Conservation (phyloP, 495 filamentous ascomycete genomes). For the Penicillium dipodomyicola region DNA sequence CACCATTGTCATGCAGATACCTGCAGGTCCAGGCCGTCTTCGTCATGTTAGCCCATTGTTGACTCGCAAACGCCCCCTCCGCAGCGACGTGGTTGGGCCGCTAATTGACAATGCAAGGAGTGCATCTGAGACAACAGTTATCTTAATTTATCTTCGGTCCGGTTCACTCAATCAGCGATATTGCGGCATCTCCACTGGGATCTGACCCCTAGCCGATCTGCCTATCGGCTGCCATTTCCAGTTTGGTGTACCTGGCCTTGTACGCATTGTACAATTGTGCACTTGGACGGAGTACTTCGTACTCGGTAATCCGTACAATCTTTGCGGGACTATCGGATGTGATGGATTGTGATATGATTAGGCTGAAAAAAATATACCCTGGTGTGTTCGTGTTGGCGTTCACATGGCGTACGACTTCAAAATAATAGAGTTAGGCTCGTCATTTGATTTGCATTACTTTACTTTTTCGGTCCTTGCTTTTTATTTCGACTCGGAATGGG, state of each 20-base stretch:
- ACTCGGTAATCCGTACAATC: background rate
- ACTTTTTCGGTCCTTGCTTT: background rate
- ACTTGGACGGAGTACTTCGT: background rate
- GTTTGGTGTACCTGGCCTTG: background rate
- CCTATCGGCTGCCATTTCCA: conserved; percentile 10
- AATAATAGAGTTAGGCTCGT: background rate
- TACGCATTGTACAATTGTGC: background rate
- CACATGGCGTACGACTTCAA: background rate
- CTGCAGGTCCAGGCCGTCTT: conserved; percentile 5
- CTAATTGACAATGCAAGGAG: conserved; percentile 14
- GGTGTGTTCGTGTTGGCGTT: conserved; percentile 1
- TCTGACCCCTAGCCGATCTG: background rate
- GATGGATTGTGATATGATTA: background rate
- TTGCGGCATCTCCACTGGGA: background rate
- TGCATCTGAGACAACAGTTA: conserved; percentile 15
- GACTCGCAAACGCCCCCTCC: conserved; percentile 4
- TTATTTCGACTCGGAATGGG: conserved; percentile 1
- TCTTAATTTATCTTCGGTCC: conserved; percentile 8
- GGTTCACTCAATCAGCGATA: conserved; percentile 11
- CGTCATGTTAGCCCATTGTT: conserved; percentile 7
- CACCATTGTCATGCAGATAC: conserved; percentile 5
- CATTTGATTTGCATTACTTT: background rate
- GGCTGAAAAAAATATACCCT: background rate
- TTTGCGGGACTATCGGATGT: background rate
- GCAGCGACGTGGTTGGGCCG: conserved; percentile 12